These are phyloP conservation scores for Aspergillus amoenus DNA, from an alignment of 2,329 filamentous ascomycete species.

Conservation along the genomic window DNA sequence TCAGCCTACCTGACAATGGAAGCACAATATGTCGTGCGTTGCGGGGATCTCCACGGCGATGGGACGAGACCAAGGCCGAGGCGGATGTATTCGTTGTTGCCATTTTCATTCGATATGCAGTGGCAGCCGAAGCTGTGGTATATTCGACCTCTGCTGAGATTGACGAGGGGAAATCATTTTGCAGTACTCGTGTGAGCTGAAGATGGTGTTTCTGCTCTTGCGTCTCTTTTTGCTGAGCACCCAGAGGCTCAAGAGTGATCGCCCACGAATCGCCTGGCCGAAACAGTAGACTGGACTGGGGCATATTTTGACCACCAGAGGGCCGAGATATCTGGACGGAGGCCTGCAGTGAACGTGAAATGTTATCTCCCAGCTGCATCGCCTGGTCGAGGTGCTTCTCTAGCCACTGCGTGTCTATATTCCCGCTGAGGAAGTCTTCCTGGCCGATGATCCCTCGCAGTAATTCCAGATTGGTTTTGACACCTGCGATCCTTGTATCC, in stretches of 20 bases:
- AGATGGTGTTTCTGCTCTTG: conserved; percentile 49
- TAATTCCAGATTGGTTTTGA: conserved; percentile 59
- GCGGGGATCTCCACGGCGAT: conserved; percentile 50
- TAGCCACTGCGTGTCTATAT: conserved; percentile 59
- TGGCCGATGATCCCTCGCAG: conserved; percentile 55
- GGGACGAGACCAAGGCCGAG: conserved; percentile 40
- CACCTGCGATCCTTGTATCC: conserved; percentile 56
- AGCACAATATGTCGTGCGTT: conserved; percentile 56
- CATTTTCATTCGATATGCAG: conserved; percentile 48
- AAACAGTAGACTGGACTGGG: conserved; percentile 48
- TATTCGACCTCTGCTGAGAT: conserved; percentile 55
- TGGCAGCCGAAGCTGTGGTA: conserved; percentile 40
- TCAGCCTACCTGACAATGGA: conserved; percentile 59
- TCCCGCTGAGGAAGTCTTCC: conserved; percentile 49
- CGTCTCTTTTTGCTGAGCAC: conserved; percentile 11
- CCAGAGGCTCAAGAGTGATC: conserved; percentile 45
- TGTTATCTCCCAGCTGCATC: conserved; percentile 33
- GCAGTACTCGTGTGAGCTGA: conserved; percentile 53
- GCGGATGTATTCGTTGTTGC: conserved; percentile 48
- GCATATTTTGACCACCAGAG: conserved; percentile 13
- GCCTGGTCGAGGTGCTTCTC: conserved; percentile 49
- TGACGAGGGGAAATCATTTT: conserved; percentile 60
- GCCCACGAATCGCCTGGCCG: conserved; percentile 61
- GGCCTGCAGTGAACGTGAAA: conserved; percentile 21
- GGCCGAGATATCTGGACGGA: neutral